Conservation (phyloP, 495 filamentous ascomycete genomes). For the Talaromyces nanjingensis region DNA sequence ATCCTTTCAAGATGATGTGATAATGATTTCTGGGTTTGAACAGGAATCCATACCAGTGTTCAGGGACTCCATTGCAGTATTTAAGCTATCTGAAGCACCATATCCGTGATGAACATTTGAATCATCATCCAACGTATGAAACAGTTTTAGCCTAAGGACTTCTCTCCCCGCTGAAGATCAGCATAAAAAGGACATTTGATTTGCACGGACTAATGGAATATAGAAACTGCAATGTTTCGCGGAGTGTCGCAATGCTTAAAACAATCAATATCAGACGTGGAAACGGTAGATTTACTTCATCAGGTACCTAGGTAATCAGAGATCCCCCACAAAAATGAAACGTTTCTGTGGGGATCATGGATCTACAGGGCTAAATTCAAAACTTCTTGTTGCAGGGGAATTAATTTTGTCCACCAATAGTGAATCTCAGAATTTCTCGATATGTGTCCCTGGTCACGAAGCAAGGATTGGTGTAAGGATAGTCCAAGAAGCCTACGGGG, state of each 20-base stretch:
- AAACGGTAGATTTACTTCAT: neutral
- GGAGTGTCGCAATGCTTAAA: conserved; percentile 1
- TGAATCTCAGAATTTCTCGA: neutral
- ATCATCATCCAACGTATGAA: neutral
- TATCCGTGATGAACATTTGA: neutral
- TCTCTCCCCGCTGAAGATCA: neutral
- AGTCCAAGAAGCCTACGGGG: neutral
- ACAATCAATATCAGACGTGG: neutral
- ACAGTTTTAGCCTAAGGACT: neutral
- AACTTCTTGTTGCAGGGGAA: neutral
- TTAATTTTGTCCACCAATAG: neutral
- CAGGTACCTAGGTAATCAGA: neutral
- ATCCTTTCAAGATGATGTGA: neutral
- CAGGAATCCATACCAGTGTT: neutral
- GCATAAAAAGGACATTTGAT: neutral
- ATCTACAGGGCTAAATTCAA: neutral
- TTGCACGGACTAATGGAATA: conserved; percentile 1
- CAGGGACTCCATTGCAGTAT: neutral
- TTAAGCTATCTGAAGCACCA: neutral
- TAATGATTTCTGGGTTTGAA: neutral
- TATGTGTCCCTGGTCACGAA: too few relatives aligned
- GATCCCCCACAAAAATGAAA: neutral
- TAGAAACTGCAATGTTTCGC: neutral
- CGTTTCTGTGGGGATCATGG: neutral
- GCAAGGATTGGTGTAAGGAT: neutral